phyloP scores from a whole-genome alignment of 495 filamentous ascomycete genomes.

The Aspergillus cristatus region DNA sequence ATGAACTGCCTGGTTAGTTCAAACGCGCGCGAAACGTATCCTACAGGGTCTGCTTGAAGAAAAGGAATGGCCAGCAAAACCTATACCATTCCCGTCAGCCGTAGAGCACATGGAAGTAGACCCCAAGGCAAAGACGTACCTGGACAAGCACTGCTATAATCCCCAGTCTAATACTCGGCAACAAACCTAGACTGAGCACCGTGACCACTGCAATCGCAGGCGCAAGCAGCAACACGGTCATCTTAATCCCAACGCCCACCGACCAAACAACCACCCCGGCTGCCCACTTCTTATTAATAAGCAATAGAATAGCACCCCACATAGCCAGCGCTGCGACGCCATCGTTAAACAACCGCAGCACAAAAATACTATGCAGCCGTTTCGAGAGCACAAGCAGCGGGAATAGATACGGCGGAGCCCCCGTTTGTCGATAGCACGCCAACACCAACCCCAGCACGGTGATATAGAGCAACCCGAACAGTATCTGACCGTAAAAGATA shows the following conservation, averaged over 20 bases:
- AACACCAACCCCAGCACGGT: slow-evolving; percentile 65
- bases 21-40: slow-evolving; percentile 75
- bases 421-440: slow-evolving; percentile 68
- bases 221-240: slow-evolving; percentile 74
- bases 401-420: slow-evolving; percentile 79
- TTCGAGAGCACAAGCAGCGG: slow-evolving; percentile 85
- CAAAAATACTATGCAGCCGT: slow-evolving; percentile 83
- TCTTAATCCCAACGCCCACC: slow-evolving; percentile 78
- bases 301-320: slow-evolving; percentile 68
- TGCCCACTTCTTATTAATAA: slow-evolving; percentile 63
- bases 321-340: slow-evolving; percentile 74
- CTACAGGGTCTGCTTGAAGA: slow-evolving; percentile 51
- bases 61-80: slow-evolving; percentile 68
- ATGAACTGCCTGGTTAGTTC: slow-evolving; percentile 83
- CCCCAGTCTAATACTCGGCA: slow-evolving; percentile 53
- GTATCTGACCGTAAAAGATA: slow-evolving; percentile 67
- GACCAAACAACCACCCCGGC: slow-evolving; percentile 65
- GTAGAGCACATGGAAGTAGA: background rate
- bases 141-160: slow-evolving; percentile 66
- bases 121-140: slow-evolving; percentile 26
- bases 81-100: slow-evolving; percentile 21
- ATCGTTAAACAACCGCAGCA: slow-evolving; percentile 94
- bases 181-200: slow-evolving; percentile 58
- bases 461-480: slow-evolving; percentile 75
- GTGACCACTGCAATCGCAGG: slow-evolving; percentile 69